phyloP scores from a whole-genome alignment of 1,139 yeast genomes.

The Eremothecium sinecaudum region DNA sequence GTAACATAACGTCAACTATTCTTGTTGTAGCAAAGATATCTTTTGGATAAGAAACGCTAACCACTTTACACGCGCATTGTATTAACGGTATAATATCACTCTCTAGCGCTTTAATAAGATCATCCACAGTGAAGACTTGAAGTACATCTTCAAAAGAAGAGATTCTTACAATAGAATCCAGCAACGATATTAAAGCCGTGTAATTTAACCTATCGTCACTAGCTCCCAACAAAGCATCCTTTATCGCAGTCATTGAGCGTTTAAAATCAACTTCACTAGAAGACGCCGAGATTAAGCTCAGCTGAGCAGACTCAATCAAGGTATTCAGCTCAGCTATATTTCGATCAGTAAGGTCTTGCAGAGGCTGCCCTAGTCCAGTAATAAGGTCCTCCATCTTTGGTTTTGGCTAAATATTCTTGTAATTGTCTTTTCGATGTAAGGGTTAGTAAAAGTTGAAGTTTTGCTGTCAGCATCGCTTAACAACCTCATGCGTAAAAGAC shows the following conservation, averaged over 20 bases:
- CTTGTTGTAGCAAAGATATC: slow-evolving; percentile 29
- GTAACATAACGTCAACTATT: slow-evolving; percentile 23
- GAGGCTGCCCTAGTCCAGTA: background rate
- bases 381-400: slow-evolving; percentile 5
- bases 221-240: slow-evolving; percentile 11
- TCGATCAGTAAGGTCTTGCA: slow-evolving; percentile 5
- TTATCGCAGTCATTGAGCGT: slow-evolving; percentile 16
- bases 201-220: slow-evolving; percentile 17
- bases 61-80: slow-evolving; percentile 27
- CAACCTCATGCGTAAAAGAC: no score
- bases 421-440: no score
- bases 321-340: slow-evolving; percentile 10
- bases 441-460: no score
- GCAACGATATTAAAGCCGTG: slow-evolving; percentile 21
- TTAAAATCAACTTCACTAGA: slow-evolving; percentile 11
- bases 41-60: slow-evolving; percentile 29
- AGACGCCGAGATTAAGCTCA: slow-evolving; percentile 16
- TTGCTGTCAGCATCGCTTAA: no score
- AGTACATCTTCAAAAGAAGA: slow-evolving; percentile 28
- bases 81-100: slow-evolving; percentile 25
- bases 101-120: slow-evolving; percentile 26
- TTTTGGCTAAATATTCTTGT: no score
- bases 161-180: slow-evolving; percentile 22
- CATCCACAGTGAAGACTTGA: slow-evolving; percentile 23
- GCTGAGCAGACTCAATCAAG: slow-evolving; percentile 15